Evolutionary conservation across 2,329 filamentous ascomycete species (phyloP).

Genomic region (Paracamarosporium sp.): DNA sequence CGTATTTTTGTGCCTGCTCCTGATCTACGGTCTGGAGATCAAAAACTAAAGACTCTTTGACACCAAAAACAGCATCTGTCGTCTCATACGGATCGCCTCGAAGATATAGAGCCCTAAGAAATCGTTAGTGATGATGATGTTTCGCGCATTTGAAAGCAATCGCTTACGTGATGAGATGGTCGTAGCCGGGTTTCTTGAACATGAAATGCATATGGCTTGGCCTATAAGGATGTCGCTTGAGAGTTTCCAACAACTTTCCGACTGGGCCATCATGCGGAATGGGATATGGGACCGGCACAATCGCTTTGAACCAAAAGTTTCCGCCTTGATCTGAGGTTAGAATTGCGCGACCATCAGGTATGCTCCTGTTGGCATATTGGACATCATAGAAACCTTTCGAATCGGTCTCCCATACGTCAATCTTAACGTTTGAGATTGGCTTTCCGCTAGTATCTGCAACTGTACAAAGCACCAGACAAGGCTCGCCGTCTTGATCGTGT

Average conservation of each 20-base stretch:
- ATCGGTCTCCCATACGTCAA: conserved; percentile 88
- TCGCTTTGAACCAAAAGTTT: conserved; percentile 82
- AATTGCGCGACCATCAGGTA: conserved; percentile 75
- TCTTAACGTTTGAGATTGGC: conserved; percentile 69
- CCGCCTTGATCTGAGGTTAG: conserved; percentile 74
- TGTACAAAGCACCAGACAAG: conserved; percentile 74
- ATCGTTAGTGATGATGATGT: too few relatives aligned
- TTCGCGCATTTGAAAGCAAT: too few relatives aligned
- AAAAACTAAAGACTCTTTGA: conserved; percentile 75
- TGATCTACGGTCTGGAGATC: conserved; percentile 29
- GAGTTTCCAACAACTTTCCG: conserved; percentile 47
- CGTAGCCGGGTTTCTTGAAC: conserved; percentile 65
- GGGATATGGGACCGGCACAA: conserved; percentile 83
- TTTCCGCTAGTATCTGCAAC: conserved; percentile 69
- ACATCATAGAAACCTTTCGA: conserved; percentile 82
- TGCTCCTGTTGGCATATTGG: conserved; percentile 67
- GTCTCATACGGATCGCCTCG: conserved; percentile 81
- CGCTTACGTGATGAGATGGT: conserved; percentile 85
- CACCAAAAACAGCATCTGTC: conserved; percentile 86
- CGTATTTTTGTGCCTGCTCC: conserved; percentile 51
- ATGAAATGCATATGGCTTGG: conserved; percentile 59
- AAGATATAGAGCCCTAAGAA: conserved; percentile 80
- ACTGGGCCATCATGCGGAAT: conserved; percentile 82
- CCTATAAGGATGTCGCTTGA: conserved; percentile 41
- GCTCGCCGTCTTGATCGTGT: conserved; percentile 71